phyloP scores from a whole-genome alignment of 2,329 filamentous ascomycete genomes.

The Blastomyces percursus region DNA sequence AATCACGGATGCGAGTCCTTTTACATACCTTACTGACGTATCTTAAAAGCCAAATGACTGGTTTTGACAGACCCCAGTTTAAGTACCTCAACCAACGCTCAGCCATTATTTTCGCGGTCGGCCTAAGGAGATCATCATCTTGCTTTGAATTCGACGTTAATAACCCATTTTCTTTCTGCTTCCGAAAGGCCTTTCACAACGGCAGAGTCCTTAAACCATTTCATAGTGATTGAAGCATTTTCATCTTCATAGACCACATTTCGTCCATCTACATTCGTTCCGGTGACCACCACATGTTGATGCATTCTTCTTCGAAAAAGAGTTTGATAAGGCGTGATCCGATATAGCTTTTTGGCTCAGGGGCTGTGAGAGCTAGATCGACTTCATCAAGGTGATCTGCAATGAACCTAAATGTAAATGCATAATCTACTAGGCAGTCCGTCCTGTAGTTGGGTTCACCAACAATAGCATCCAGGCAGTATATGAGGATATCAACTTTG shows the following conservation, averaged over 20 bases:
- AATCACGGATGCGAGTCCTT: no score
- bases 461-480: constrained; percentile 10
- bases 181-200: constrained; percentile 17
- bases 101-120: constrained; percentile 14
- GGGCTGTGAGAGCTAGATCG: constrained; percentile 16
- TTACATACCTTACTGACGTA: constrained; percentile 10
- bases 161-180: constrained; percentile 18
- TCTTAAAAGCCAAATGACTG: constrained; percentile 9
- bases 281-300: constrained; percentile 17
- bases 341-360: constrained; percentile 15
- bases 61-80: constrained; percentile 5
- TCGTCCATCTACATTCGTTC: constrained; percentile 12
- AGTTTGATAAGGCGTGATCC: constrained; percentile 18
- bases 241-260: constrained; percentile 16
- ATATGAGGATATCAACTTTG: constrained; percentile 7
- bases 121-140: constrained; percentile 20
- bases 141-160: constrained; percentile 18
- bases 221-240: constrained; percentile 11
- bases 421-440: constrained; percentile 5
- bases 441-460: constrained; percentile 4
- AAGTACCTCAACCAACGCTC: constrained; percentile 15
- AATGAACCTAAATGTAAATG: constrained; percentile 8
- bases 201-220: constrained; percentile 21
- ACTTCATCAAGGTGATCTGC: constrained; percentile 13
- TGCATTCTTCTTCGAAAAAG: constrained; percentile 15